Evolutionary conservation across 805 yeast genomes (phyloP).

Genomic region (Geotrichum ghanense): DNA sequence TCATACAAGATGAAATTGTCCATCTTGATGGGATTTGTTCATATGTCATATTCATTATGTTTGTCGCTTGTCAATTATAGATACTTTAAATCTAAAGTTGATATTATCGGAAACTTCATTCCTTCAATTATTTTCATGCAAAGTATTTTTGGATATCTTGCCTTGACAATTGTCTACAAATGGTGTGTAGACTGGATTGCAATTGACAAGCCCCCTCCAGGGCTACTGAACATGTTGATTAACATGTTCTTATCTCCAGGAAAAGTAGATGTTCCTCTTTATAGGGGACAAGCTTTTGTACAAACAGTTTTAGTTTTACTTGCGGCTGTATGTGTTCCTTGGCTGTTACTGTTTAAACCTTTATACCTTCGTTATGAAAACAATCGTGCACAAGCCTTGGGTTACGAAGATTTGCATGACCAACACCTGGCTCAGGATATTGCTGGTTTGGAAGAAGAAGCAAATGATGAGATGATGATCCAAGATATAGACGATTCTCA

Average conservation of each 20-base stretch:
- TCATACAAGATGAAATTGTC: conserved; percentile 97
- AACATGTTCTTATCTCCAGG: conserved; percentile 96
- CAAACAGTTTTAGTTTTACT: conserved; percentile 61
- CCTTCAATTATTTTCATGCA: conserved; percentile 95
- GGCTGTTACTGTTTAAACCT: conserved; percentile 82
- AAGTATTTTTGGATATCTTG: conserved; percentile 86
- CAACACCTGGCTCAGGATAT: conserved; percentile 25
- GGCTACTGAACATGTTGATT: conserved; percentile 86
- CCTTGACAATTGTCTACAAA: conserved; percentile 78
- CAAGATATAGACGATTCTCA: conserved; percentile 29
- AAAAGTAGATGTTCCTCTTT: conserved; percentile 63
- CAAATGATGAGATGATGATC: conserved; percentile 21
- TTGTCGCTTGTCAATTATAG: conserved; percentile 75
- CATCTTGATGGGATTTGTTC: conserved; percentile 85
- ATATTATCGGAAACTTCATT: conserved; percentile 81
- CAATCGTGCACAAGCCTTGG: conserved; percentile 34
- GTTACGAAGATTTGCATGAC: conserved; percentile 40
- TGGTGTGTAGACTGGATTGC: conserved; percentile 92
- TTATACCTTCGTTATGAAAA: conserved; percentile 50
- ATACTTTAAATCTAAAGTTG: conserved; percentile 60
- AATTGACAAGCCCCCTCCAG: conserved; percentile 74
- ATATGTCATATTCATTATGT: conserved; percentile 81
- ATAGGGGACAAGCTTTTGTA: conserved; percentile 64
- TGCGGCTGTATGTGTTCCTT: conserved; percentile 86
- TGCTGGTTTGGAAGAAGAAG: conserved; percentile 20